These are phyloP conservation scores for Acacia melanoxylon DNA, from an alignment of 306 rosid species.

Conservation along the genomic window DNA sequence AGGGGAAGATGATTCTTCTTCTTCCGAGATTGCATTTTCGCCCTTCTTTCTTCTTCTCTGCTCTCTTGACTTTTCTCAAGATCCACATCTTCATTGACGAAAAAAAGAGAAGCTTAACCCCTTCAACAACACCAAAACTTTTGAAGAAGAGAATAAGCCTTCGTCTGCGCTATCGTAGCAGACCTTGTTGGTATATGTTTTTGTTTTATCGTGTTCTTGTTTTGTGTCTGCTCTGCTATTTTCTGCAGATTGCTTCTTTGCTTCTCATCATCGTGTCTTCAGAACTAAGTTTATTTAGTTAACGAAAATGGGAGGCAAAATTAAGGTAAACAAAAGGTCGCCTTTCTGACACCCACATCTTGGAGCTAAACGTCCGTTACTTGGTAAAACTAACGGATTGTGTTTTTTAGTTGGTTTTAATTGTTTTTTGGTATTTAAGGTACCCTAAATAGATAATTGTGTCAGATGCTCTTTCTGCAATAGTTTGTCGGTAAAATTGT, in stretches of 20 bases:
- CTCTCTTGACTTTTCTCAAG: too few relatives aligned
- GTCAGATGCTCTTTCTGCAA: too few relatives aligned
- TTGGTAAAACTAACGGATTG: too few relatives aligned
- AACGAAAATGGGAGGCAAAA: neutral
- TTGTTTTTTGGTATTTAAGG: too few relatives aligned
- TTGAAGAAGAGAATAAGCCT: constrained; percentile 50
- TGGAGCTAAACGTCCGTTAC: too few relatives aligned
- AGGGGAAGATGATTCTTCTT: too few relatives aligned
- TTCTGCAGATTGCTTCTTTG: constrained; percentile 25
- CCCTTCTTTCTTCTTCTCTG: too few relatives aligned
- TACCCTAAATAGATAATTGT: too few relatives aligned
- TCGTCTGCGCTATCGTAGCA: constrained; percentile 35
- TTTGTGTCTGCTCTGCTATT: constrained; percentile 1
- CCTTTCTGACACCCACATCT: too few relatives aligned
- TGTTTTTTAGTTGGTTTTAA: too few relatives aligned
- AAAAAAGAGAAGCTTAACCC: constrained; percentile 46
- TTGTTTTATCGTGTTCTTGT: neutral
- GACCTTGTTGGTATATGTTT: neutral
- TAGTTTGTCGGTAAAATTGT: too few relatives aligned
- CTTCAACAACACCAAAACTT: constrained; percentile 39
- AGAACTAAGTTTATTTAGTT: constrained; percentile 34
- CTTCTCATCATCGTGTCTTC: constrained; percentile 41
- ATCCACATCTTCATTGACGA: neutral
- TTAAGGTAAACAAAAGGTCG: constrained; percentile 40
- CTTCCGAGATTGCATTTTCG: too few relatives aligned